A percentile compares a stretch with the other conserved stretches of the same genome.
Conservation (phyloP, 1,284 basidiomycete species). For the Lignosus rhinocerotis region DNA sequence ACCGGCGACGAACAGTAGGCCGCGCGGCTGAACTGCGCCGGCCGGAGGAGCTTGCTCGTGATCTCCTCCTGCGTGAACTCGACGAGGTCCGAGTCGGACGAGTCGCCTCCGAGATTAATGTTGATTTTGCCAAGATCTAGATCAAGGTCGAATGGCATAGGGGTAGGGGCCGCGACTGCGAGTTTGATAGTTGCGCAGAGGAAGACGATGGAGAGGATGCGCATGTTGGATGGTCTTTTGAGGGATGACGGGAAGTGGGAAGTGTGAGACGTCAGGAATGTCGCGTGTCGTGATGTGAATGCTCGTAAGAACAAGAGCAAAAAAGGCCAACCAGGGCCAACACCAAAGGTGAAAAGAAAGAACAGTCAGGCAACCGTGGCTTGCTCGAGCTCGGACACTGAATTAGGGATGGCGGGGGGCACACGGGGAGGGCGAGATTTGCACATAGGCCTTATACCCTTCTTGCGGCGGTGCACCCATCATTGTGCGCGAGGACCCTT, state of each 20-base stretch:
- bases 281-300: background rate
- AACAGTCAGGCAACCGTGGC: background rate
- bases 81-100: conserved; percentile 13
- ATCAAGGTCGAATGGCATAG: background rate
- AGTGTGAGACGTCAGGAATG: background rate
- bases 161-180: conserved; percentile 1
- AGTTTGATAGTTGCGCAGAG: background rate
- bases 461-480: background rate
- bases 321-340: conserved; percentile 5
- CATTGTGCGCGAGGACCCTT: background rate
- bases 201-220: background rate
- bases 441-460: background rate
- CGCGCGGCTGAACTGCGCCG: conserved; percentile 41
- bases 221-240: background rate
- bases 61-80: conserved; percentile 27
- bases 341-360: background rate
- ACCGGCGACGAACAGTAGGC: conserved; percentile 40
- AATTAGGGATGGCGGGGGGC: background rate
- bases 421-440: background rate
- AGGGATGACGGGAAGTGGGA: background rate
- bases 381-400: background rate
- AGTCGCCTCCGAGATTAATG: conserved; percentile 16
- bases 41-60: conserved; percentile 34
- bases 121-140: conserved; percentile 11
- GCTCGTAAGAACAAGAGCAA: background rate